Evolutionary conservation across 805 yeast species (phyloP).

Genomic region (Geotrichum ghanense): DNA sequence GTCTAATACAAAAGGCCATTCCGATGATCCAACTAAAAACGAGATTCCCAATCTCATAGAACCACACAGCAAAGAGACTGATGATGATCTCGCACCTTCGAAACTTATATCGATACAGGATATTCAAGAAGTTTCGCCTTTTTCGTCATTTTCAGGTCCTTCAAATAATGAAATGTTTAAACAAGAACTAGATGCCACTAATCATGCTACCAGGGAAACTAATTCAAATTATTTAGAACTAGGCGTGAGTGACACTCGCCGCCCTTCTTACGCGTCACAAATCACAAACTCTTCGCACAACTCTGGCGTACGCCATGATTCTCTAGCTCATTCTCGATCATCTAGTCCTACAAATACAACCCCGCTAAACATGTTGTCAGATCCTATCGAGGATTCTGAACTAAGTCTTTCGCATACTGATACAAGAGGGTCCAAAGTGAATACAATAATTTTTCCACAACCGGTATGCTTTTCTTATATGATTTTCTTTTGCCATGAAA

Average conservation of each 20-base stretch:
- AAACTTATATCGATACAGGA: not conserved
- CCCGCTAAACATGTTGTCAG: no score
- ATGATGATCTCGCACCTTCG: not conserved
- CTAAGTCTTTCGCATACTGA: no score
- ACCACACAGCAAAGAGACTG: not conserved
- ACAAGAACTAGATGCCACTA: no score
- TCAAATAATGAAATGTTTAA: no score
- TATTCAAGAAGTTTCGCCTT: not conserved
- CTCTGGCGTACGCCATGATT: not conserved
- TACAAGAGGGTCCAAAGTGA: no score
- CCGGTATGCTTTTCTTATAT: no score
- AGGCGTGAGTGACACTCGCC: slow-evolving; percentile 4
- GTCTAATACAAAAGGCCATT: not conserved
- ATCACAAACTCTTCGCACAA: slow-evolving; percentile 6
- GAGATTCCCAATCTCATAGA: not conserved
- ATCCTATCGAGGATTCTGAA: no score
- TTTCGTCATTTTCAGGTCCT: not conserved
- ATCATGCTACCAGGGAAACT: no score
- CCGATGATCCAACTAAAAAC: not conserved
- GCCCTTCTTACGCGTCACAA: slow-evolving; percentile 11
- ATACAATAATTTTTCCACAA: no score
- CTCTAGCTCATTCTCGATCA: no score
- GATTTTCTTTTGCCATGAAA: no score
- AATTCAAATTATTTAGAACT: not conserved
- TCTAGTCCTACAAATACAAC: no score